A percentile compares a stretch with the other conserved stretches of the same genome.
These are phyloP conservation scores for Fusarium sp. DNA, from an alignment of 2,329 filamentous ascomycete species.

Conservation along the genomic window DNA sequence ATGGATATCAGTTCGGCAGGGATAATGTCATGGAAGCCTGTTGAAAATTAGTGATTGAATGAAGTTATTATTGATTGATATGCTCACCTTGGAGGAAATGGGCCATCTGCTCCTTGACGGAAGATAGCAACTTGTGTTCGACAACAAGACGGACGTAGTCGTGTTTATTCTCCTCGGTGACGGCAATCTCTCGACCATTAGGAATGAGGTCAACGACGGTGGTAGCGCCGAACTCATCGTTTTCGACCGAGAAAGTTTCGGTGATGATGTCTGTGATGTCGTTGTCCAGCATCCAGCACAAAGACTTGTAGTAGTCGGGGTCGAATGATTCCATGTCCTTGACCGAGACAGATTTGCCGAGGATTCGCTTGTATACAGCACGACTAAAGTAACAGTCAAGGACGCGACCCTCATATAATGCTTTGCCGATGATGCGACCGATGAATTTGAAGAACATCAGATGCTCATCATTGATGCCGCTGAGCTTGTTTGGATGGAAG, in stretches of 20 bases:
- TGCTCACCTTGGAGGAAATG: constrained; percentile 83
- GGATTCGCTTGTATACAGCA: constrained; percentile 97
- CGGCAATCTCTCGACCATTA: constrained; percentile 88
- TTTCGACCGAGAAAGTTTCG: constrained; percentile 93
- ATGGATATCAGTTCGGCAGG: constrained; percentile 93
- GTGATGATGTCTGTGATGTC: constrained; percentile 98
- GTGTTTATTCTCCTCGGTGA: constrained; percentile 98
- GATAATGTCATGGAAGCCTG: constrained; percentile 97
- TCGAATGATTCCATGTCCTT: constrained; percentile 99
- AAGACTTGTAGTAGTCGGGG: constrained; percentile 97
- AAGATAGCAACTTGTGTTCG: constrained; percentile 90
- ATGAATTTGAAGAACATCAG: constrained; percentile 99
- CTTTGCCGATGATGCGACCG: constrained; percentile 97
- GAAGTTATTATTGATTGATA: background rate
- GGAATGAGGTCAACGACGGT: constrained; percentile 87
- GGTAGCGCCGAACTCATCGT: constrained; percentile 91
- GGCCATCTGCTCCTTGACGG: constrained; percentile 94
- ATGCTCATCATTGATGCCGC: constrained; percentile 94
- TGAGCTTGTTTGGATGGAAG: constrained; percentile 97
- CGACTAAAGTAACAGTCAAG: constrained; percentile 99
- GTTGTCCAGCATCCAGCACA: constrained; percentile 98
- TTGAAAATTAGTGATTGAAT: background rate
- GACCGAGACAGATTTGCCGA: constrained; percentile 93
- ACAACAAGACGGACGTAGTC: constrained; percentile 96
- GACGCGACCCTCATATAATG: constrained; percentile 93